Evolutionary conservation across 1,139 yeast species (phyloP), one percentile per base, ranked within the genome.

Genomic region (Geotrichum siamense): DNA sequence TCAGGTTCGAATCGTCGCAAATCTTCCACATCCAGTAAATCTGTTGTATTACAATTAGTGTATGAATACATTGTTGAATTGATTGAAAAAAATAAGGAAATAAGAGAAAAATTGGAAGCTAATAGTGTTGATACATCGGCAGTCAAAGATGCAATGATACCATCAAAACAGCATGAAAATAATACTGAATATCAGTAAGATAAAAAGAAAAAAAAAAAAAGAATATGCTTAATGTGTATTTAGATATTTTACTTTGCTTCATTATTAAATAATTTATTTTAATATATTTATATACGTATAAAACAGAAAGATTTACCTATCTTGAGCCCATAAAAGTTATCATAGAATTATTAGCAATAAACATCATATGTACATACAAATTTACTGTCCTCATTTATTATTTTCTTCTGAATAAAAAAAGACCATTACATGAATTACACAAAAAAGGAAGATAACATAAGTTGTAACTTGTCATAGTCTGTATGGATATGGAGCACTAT

Each of bases 1-100:
- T 50, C 54, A 2, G 41, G 35, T 15, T 29, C 6, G 20, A 21
- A 20, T n/a, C 16, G 26, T 10, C 27, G 37, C 1, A 38, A 38
- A 1, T 13, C 47, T 3, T 19, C 41, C 5, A 43, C 35, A 12
- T 38, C 55, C 32, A 54, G 65, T 68, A 49, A 69, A 64, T 51
- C 69, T 63, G 47, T 57, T 13, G 56, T 68, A 34, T 62, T 69
- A 30, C 58, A 62, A 39, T 59, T 60, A 32, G 63, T 60, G 13
- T 59, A 58, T 32, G 60, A 57, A 20, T 59, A 64, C 41, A 50
- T 62, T 36, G 51, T 53, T 3, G 49, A 55, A 27, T 51, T 62
- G 38, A 53, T 55, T 22, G 56, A 54, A 25, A 58, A 54, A 39
- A 47, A 47, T 26, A 35, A 32, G 10, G 23, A 17, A 22, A 19